These are phyloP conservation scores for Solanum chmielewskii DNA, from an alignment of 257 asterid genomes.

Conservation along the genomic window DNA sequence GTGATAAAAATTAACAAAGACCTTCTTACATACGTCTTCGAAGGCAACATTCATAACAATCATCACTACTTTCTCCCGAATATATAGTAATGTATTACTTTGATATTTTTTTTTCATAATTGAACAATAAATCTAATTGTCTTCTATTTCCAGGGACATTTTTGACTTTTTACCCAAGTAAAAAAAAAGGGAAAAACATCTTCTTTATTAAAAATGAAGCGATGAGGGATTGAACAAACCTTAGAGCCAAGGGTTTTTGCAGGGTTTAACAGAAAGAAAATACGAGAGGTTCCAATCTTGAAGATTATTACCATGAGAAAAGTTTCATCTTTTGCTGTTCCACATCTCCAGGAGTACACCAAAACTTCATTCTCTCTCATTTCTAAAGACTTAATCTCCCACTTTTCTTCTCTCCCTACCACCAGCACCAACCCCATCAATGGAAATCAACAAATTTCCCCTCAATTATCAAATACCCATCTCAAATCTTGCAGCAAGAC, in stretches of 20 bases:
- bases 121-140: no score
- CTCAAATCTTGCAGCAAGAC: conserved; percentile 17
- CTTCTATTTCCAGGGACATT: background rate
- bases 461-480: conserved; percentile 18
- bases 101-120: no score
- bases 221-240: background rate
- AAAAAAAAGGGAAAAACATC: background rate
- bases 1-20: no score
- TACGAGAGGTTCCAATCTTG: background rate
- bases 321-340: conserved; percentile 37
- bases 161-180: background rate
- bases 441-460: conserved; percentile 2
- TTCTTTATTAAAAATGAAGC: background rate
- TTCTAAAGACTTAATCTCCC: conserved; percentile 12
- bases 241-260: conserved; percentile 12
- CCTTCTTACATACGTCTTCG: no score
- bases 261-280: conserved; percentile 12
- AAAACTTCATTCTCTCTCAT: conserved; percentile 14
- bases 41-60: no score
- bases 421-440: background rate
- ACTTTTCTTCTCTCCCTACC: background rate
- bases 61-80: no score
- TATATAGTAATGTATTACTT: no score
- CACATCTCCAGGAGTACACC: conserved; percentile 25
- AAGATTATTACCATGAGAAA: conserved; percentile 49